Conservation (phyloP, 2,329 filamentous ascomycete genomes). For the Metarhizium guizhouense region DNA sequence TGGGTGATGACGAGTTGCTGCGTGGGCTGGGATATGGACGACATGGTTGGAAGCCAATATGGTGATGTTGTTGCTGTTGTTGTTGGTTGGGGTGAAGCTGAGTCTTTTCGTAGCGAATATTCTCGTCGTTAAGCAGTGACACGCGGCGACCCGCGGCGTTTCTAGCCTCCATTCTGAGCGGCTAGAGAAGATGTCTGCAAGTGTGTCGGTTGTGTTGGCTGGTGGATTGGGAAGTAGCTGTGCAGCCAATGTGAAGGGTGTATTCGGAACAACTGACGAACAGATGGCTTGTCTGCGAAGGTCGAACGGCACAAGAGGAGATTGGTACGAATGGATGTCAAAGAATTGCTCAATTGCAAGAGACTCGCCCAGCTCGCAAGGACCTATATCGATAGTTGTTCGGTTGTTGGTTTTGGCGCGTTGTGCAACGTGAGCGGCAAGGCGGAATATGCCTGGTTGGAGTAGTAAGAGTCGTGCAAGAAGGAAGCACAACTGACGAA, state of each 20-base stretch:
- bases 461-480: neutral
- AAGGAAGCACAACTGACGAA: neutral
- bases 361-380: neutral
- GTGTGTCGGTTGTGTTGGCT: neutral
- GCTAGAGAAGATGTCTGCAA: neutral
- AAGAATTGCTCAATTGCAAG: neutral
- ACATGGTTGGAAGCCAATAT: constrained; percentile 19
- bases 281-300: neutral
- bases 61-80: constrained; percentile 25
- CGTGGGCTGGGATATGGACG: constrained; percentile 27
- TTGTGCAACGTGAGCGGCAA: neutral
- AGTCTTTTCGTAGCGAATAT: constrained; percentile 4
- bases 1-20: constrained; percentile 36
- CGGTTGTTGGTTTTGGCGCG: neutral
- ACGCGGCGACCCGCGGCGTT: constrained; percentile 49
- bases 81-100: constrained; percentile 14
- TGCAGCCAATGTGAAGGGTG: neutral
- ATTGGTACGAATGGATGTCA: neutral
- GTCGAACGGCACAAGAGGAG: neutral
- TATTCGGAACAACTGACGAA: neutral
- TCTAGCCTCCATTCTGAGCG: constrained; percentile 39
- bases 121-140: constrained; percentile 51
- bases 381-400: neutral
- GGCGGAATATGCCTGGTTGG: neutral
- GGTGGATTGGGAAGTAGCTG: neutral